Evolutionary conservation across 2,329 filamentous ascomycete genomes (phyloP).

Genomic region (Cercospora brassicicola): DNA sequence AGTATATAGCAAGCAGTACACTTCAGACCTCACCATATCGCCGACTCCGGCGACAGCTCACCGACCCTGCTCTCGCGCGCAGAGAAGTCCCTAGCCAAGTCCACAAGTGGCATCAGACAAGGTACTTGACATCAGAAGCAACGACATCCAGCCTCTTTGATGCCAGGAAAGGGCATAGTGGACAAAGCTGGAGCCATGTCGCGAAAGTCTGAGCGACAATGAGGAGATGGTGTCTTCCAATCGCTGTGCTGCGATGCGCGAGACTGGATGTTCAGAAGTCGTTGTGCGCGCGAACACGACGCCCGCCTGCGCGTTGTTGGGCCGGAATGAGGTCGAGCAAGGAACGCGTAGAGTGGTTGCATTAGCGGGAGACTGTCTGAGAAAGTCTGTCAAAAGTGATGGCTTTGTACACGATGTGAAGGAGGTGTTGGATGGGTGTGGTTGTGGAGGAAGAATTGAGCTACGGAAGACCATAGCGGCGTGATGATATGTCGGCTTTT

Average conservation of each 20-base stretch:
- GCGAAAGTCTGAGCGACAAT: not conserved
- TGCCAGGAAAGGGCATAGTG: not conserved
- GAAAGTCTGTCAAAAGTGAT: constrained; percentile 14
- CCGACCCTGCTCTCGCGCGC: not conserved
- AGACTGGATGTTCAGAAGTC: constrained; percentile 11
- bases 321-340: constrained; percentile 10
- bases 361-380: constrained; percentile 11
- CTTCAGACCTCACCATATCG: constrained; percentile 14
- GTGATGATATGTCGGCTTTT: not conserved
- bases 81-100: not conserved
- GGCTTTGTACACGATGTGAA: constrained; percentile 8
- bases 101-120: not conserved
- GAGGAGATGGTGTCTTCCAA: not conserved
- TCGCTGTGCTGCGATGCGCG: constrained; percentile 9
- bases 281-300: constrained; percentile 4
- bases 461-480: constrained; percentile 1
- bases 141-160: constrained; percentile 6
- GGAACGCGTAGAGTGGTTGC: constrained; percentile 17
- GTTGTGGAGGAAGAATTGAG: constrained; percentile 10
- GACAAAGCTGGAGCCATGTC: constrained; percentile 1
- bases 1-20: constrained; percentile 17
- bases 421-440: not conserved
- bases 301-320: not conserved
- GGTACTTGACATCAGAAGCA: constrained; percentile 1
- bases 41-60: constrained; percentile 13